phyloP scores from a whole-genome alignment of 257 asterid genomes.

The Solanum pimpinellifolium region DNA sequence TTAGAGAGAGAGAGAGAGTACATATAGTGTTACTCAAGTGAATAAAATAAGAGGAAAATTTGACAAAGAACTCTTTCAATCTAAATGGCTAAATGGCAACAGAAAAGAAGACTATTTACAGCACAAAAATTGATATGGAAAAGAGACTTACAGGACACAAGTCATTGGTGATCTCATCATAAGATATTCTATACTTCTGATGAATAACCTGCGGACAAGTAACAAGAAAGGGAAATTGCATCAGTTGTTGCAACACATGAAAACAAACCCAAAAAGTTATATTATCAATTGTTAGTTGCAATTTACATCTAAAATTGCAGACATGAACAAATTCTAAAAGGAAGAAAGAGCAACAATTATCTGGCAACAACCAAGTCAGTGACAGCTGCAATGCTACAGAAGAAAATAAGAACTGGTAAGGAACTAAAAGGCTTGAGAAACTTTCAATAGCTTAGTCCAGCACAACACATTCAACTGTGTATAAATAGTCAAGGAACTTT shows the following conservation, averaged over 20 bases:
- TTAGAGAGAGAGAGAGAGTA: not conserved
- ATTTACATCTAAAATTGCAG: not conserved
- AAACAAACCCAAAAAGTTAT: not conserved
- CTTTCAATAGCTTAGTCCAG: not conserved
- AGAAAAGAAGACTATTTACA: not conserved
- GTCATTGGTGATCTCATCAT: slow-evolving; percentile 89
- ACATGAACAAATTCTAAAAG: not conserved
- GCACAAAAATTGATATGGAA: not conserved
- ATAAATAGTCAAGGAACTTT: not conserved
- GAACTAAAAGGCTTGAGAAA: not conserved
- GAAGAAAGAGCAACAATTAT: not conserved
- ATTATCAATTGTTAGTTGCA: not conserved
- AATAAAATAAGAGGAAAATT: not conserved
- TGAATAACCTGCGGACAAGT: slow-evolving; percentile 68
- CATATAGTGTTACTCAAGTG: not conserved
- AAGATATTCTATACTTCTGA: slow-evolving; percentile 95
- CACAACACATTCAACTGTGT: not conserved
- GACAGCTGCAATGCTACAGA: not conserved
- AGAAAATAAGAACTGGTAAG: not conserved
- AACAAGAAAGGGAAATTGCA: not conserved
- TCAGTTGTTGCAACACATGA: not conserved
- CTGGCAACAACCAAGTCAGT: not conserved
- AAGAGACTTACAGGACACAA: slow-evolving; percentile 84
- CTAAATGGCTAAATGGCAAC: not conserved
- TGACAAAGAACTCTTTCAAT: not conserved